Evolutionary conservation across 2,329 filamentous ascomycete genomes (phyloP).

Genomic region (Thermochaetoides dissita): DNA sequence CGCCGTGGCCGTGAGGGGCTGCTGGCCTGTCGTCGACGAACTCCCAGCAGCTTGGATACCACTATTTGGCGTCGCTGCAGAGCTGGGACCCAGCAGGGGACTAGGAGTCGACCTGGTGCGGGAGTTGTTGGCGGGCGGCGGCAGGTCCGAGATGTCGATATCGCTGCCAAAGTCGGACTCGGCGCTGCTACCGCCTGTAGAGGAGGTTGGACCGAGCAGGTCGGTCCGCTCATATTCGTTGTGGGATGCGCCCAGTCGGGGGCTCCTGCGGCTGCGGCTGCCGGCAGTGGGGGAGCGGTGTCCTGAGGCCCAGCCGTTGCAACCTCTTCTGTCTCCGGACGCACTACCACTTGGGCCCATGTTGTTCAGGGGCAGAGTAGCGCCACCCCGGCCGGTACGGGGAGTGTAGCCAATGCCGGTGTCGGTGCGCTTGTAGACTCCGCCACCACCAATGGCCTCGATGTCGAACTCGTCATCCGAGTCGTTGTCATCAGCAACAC

Average conservation of each 20-base stretch:
- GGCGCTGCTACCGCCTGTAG: slow-evolving; percentile 25
- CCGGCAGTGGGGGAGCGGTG: slow-evolving; percentile 32
- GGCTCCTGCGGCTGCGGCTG: slow-evolving; percentile 40
- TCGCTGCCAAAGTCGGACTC: slow-evolving; percentile 50
- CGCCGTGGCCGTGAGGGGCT: slow-evolving; percentile 53
- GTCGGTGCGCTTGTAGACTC: slow-evolving; percentile 69
- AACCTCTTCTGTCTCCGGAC: slow-evolving; percentile 14
- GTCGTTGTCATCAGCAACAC: slow-evolving; percentile 91
- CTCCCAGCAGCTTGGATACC: slow-evolving; percentile 8
- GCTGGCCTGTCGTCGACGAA: slow-evolving; percentile 4
- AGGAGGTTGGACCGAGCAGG: slow-evolving; percentile 30
- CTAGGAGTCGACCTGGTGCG: slow-evolving; percentile 27
- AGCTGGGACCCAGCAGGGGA: not conserved
- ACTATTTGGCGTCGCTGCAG: not conserved
- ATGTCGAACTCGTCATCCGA: slow-evolving; percentile 99
- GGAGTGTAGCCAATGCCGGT: slow-evolving; percentile 66
- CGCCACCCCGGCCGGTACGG: slow-evolving; percentile 47
- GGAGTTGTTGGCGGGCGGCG: slow-evolving; percentile 37
- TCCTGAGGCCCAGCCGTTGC: slow-evolving; percentile 39
- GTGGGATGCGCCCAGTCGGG: slow-evolving; percentile 20
- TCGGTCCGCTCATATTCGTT: slow-evolving; percentile 43
- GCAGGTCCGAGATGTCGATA: slow-evolving; percentile 52
- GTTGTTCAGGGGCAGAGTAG: slow-evolving; percentile 40
- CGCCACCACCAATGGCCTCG: slow-evolving; percentile 52
- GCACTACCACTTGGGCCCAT: slow-evolving; percentile 24